Percentiles rank a stretch among this genome's conserved stretches.
These are phyloP conservation scores for Patellifolia procumbens DNA, from an alignment of 179 eudicot species.

Conservation along the genomic window DNA sequence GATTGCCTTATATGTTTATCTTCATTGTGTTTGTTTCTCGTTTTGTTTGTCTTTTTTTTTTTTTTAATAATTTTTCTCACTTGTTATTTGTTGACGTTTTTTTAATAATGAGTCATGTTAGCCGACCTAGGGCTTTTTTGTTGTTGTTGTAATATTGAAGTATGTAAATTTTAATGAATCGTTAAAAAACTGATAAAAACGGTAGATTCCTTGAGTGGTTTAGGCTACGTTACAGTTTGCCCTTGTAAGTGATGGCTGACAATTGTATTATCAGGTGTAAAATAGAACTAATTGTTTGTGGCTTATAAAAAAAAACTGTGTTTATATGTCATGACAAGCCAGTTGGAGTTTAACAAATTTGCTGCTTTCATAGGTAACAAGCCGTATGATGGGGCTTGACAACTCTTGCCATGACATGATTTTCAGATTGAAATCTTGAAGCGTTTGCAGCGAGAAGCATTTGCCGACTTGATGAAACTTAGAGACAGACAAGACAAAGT, in stretches of 20 bases:
- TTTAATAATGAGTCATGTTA: no score
- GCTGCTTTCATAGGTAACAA: constrained; percentile 45
- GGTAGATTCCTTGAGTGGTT: not conserved
- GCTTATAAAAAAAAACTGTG: not conserved
- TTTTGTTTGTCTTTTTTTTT: no score
- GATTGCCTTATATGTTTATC: no score
- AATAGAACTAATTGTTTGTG: not conserved
- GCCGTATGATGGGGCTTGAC: constrained; percentile 53
- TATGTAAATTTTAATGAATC: not conserved
- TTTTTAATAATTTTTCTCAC: no score
- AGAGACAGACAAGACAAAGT: constrained; percentile 95
- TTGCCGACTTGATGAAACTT: constrained; percentile 91
- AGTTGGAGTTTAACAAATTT: constrained; percentile 30
- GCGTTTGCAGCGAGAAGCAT: constrained; percentile 93
- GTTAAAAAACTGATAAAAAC: no score
- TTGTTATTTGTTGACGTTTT: no score
- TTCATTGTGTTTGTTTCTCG: no score
- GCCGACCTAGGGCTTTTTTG: no score
- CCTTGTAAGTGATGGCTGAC: not conserved
- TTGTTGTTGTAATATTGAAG: no score
- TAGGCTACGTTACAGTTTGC: not conserved
- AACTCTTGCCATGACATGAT: constrained; percentile 41
- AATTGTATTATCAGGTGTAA: not conserved
- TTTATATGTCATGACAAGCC: constrained; percentile 2
- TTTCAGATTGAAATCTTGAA: constrained; percentile 95